phyloP scores from a whole-genome alignment of 2,329 filamentous ascomycete species.

The Stachybotrys elegans region DNA sequence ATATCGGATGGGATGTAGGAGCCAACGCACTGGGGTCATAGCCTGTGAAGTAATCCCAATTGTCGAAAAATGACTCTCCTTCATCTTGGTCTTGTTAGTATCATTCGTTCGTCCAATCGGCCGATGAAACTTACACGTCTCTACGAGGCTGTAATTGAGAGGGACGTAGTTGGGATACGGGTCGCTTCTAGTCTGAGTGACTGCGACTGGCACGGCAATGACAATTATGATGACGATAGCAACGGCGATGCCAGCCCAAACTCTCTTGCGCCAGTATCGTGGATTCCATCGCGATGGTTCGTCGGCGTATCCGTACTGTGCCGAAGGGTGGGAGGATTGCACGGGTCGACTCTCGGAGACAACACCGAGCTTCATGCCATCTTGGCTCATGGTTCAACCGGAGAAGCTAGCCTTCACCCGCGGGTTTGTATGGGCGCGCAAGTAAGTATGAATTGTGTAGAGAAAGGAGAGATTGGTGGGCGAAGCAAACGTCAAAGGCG shows the following conservation, averaged over 20 bases:
- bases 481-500: no score
- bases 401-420: no score
- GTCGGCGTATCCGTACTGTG: no score
- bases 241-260: conserved; percentile 37
- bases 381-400: no score
- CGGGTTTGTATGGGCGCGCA: no score
- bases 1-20: background rate
- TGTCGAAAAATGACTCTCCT: conserved; percentile 47
- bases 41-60: conserved; percentile 47
- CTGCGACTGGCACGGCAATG: conserved; percentile 41
- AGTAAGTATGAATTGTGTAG: no score
- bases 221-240: conserved; percentile 39
- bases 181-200: conserved; percentile 33
- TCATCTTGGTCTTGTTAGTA: conserved; percentile 31
- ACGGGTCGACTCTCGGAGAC: no score
- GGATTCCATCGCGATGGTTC: conserved; percentile 45
- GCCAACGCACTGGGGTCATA: conserved; percentile 39
- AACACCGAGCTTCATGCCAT: no score
- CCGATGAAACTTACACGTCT: conserved; percentile 37
- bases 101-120: background rate
- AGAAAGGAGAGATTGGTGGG: no score
- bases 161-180: conserved; percentile 43
- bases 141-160: conserved; percentile 41
- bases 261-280: conserved; percentile 47
- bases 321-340: no score